Evolutionary conservation across 768 basidiomycete species (phyloP), one percentile per base, ranked within the genome.

Genomic region (Chlorophyllum brunneum): DNA sequence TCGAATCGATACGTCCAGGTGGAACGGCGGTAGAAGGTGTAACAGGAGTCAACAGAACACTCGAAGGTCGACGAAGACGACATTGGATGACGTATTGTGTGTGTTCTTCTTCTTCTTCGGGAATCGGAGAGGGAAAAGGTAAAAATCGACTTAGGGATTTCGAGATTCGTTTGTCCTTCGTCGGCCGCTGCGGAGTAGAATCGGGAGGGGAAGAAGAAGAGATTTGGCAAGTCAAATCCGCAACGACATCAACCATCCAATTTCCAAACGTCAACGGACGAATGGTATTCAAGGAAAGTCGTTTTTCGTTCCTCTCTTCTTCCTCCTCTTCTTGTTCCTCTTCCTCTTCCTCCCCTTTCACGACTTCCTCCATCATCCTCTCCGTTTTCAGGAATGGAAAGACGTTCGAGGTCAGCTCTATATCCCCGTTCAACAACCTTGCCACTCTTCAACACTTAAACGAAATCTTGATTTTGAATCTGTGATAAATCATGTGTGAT

Each of bases 401-500:
- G 68, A 13, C 57, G 65, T 63, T 92, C 89, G 45, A 98, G 77
- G 62, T 95, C 95, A 1, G 67, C 67, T 1, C 93, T 81, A 67
- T 82, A 95, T 0, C 97, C 97, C 60, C 92, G 88, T 64, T 98
- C 92, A 41, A 86, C 86, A 26, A 97, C 81, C 0, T 64, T 59
- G 0, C 95, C 95, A 16, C 82, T 76, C 58, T 84, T 82, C 73
- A 98, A 83, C 2, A 98, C 89, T 63, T 98, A 97, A 10, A 97
- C 91, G 58, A 97, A 98, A 66, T 98, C 95, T 11, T 73, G 66
- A 0, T 70, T 47, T 18, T 69, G 68, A 57, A 99, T 88, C 58
- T 94, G 90, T 1, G 86, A 85, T 15, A 98, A 81, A 59, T 98
- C 97, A 67, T 98, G 95, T 0, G 95, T 98, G 65, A 98, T 97